Evolutionary conservation across 352 stramenopile species (phyloP).

Genomic region (Globisporangium megalacanthum): DNA sequence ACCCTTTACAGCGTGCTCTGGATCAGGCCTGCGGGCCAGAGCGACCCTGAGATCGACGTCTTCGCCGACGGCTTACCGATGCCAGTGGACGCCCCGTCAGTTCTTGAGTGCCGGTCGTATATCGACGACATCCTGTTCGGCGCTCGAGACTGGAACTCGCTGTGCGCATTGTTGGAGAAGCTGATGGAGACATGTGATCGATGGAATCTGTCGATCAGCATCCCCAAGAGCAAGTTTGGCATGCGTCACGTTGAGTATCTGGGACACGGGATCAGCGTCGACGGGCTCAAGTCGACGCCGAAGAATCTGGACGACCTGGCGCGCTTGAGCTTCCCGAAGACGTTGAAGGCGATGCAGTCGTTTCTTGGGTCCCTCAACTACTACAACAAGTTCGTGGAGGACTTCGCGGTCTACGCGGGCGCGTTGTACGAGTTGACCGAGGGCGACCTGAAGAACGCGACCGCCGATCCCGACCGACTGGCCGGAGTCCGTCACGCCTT

Average conservation of each 20-base stretch:
- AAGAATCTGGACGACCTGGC: constrained; percentile 2
- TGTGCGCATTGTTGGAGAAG: constrained; percentile 6
- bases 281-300: constrained; percentile 6
- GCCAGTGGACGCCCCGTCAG: too few relatives aligned
- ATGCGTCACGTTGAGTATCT: constrained; percentile 12
- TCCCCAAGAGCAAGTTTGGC: constrained; percentile 16
- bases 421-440: constrained; percentile 7
- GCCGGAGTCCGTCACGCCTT: too few relatives aligned
- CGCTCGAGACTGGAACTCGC: constrained; percentile 6
- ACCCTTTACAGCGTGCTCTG: too few relatives aligned
- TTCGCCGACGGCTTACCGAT: too few relatives aligned
- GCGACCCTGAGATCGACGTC: too few relatives aligned
- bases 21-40: too few relatives aligned
- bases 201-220: constrained; percentile 18
- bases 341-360: constrained; percentile 5
- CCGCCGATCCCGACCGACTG: neutral
- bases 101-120: too few relatives aligned
- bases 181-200: constrained; percentile 11
- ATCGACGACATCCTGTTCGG: constrained; percentile 23
- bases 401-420: constrained; percentile 16
- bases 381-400: constrained; percentile 13
- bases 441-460: neutral
- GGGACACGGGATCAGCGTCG: constrained; percentile 6
- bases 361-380: constrained; percentile 20
- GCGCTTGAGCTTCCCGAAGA: constrained; percentile 2